A percentile compares a stretch with the other conserved stretches of the same genome.
These are phyloP conservation scores for Xylariaceae sp. DNA, from an alignment of 2,329 filamentous ascomycete species.

Conservation along the genomic window DNA sequence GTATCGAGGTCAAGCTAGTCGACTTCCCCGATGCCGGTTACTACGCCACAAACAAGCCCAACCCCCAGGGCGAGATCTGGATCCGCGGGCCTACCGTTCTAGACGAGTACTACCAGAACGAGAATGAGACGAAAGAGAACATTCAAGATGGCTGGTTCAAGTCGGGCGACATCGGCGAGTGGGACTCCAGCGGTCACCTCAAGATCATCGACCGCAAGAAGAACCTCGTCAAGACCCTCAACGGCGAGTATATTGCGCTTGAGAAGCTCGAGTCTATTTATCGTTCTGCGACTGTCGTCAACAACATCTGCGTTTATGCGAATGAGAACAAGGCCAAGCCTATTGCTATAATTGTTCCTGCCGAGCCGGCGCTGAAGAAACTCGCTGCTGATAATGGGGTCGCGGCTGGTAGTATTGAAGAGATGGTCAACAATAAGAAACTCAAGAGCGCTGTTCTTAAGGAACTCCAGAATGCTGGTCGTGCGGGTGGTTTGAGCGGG, in stretches of 20 bases:
- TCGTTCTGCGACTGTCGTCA: slow-evolving; percentile 47
- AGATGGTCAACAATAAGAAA: slow-evolving; percentile 65
- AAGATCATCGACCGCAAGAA: slow-evolving; percentile 84
- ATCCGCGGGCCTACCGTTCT: slow-evolving; percentile 73
- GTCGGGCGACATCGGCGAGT: slow-evolving; percentile 82
- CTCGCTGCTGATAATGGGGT: slow-evolving; percentile 47
- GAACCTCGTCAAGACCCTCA: slow-evolving; percentile 79
- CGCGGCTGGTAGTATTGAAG: slow-evolving; percentile 56
- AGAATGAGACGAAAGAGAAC: slow-evolving; percentile 67
- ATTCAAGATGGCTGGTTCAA: slow-evolving; percentile 83
- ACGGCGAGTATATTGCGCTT: slow-evolving; percentile 78
- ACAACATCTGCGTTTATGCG: slow-evolving; percentile 55
- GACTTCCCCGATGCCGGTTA: slow-evolving; percentile 84
- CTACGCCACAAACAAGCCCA: slow-evolving; percentile 67
- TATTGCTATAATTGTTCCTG: slow-evolving; percentile 54
- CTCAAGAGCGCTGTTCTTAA: slow-evolving; percentile 59
- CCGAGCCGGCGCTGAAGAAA: slow-evolving; percentile 52
- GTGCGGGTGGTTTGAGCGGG: slow-evolving; percentile 57
- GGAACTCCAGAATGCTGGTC: slow-evolving; percentile 59
- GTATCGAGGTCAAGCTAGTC: slow-evolving; percentile 78
- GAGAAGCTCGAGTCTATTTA: slow-evolving; percentile 63
- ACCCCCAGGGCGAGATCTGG: slow-evolving; percentile 82
- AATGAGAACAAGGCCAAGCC: slow-evolving; percentile 49
- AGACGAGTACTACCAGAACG: slow-evolving; percentile 71
- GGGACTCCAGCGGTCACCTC: slow-evolving; percentile 66